Evolutionary conservation across 257 asterid species (phyloP).

Genomic region (Lycium barbarum): DNA sequence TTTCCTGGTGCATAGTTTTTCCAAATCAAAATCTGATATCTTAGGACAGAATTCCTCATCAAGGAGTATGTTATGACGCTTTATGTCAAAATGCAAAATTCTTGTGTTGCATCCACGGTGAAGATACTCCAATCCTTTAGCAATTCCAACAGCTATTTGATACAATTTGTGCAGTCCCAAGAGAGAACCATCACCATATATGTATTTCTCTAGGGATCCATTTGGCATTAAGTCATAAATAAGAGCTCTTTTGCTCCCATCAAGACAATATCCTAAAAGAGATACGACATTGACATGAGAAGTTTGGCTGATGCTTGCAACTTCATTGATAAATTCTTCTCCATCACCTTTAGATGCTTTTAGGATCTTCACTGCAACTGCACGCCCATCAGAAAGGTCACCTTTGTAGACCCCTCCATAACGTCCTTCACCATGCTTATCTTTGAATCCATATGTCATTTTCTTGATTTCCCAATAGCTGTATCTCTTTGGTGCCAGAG

Average conservation of each 20-base stretch:
- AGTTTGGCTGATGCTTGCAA: slow-evolving; percentile 36
- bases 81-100: slow-evolving; percentile 47
- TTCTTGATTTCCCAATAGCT: slow-evolving; percentile 13
- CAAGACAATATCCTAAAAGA: slow-evolving; percentile 43
- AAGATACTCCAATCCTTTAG: slow-evolving; percentile 40
- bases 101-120: slow-evolving; percentile 39
- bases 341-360: slow-evolving; percentile 34
- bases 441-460: not conserved
- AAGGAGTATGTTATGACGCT: slow-evolving; percentile 42
- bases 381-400: slow-evolving; percentile 10
- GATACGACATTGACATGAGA: slow-evolving; percentile 39
- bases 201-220: slow-evolving; percentile 44
- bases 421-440: slow-evolving; percentile 40
- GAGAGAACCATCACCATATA: not conserved
- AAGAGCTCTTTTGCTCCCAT: slow-evolving; percentile 39
- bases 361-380: slow-evolving; percentile 43
- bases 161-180: slow-evolving; percentile 32
- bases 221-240: slow-evolving; percentile 48
- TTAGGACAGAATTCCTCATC: slow-evolving; percentile 40
- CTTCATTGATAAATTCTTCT: slow-evolving; percentile 46
- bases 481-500: slow-evolving; percentile 11
- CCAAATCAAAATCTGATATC: slow-evolving; percentile 44
- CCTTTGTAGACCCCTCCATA: slow-evolving; percentile 39
- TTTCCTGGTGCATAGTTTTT: slow-evolving; percentile 31
- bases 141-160: slow-evolving; percentile 36